Percentiles rank a stretch among this genome's conserved stretches.
Conservation (phyloP, 2,329 filamentous ascomycete species). For the Aspergillus aculeatinus region DNA sequence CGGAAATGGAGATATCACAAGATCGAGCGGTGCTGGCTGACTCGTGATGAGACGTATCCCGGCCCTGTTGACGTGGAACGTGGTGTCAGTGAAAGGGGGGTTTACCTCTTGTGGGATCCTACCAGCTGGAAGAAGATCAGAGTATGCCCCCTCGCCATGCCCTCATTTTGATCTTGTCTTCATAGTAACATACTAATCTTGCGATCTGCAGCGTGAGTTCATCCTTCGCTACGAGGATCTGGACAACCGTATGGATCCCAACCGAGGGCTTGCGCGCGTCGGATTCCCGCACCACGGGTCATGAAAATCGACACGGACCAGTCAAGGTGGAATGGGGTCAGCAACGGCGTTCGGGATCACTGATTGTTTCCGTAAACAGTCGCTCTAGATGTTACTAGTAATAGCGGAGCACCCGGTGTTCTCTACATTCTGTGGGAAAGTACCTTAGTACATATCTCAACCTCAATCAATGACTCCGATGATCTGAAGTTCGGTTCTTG, state of each 20-base stretch:
- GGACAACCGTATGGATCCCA: slow-evolving; percentile 47
- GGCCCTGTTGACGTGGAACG: slow-evolving; percentile 50
- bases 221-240: slow-evolving; percentile 51
- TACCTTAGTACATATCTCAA: slow-evolving; percentile 27
- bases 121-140: slow-evolving; percentile 50
- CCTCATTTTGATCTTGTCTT: background rate
- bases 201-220: slow-evolving; percentile 43
- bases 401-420: slow-evolving; percentile 27
- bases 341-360: slow-evolving; percentile 35
- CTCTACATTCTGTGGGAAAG: slow-evolving; percentile 25
- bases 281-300: slow-evolving; percentile 39
- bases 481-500: slow-evolving; percentile 6
- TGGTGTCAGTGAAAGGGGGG: slow-evolving; percentile 51
- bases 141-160: slow-evolving; percentile 33
- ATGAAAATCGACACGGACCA: slow-evolving; percentile 26
- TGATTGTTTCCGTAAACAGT: slow-evolving; percentile 26
- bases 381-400: slow-evolving; percentile 25
- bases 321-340: slow-evolving; percentile 22
- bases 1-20: slow-evolving; percentile 56
- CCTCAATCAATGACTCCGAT: slow-evolving; percentile 28
- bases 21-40: slow-evolving; percentile 53
- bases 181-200: slow-evolving; percentile 17
- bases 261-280: slow-evolving; percentile 36
- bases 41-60: slow-evolving; percentile 48
- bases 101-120: slow-evolving; percentile 53